A percentile compares a stretch with the other conserved stretches of the same genome.
Evolutionary conservation across 1,284 basidiomycete species (phyloP).

Genomic region (Cutaneotrichosporon cyanovorans): DNA sequence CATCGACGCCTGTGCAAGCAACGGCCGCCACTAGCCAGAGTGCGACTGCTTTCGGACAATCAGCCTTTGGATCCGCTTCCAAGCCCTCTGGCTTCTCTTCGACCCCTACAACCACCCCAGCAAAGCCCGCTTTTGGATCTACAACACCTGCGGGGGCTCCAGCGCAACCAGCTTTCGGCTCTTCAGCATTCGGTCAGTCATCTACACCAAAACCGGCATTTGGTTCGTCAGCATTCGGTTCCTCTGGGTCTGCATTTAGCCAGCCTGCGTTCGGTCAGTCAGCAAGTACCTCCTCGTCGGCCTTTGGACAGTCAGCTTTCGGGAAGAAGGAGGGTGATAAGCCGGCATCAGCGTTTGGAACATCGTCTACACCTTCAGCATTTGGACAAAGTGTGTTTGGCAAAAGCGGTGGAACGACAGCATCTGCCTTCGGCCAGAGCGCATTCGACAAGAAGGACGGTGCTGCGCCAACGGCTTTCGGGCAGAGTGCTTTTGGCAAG

Average conservation of each 20-base stretch:
- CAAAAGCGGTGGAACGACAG: neutral
- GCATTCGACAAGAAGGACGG: conserved; percentile 12
- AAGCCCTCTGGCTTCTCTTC: neutral
- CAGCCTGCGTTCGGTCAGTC: conserved; percentile 14
- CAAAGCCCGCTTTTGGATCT: conserved; percentile 18
- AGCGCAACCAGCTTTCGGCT: conserved; percentile 13
- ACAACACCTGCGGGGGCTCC: conserved; percentile 1
- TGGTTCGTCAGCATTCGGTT: conserved; percentile 6
- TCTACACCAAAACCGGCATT: conserved; percentile 4
- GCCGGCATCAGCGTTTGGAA: conserved; percentile 3
- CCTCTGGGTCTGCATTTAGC: conserved; percentile 13
- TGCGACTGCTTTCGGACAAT: conserved; percentile 22
- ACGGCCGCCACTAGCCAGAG: conserved; percentile 16
- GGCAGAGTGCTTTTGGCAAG: conserved; percentile 5
- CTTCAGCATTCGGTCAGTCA: conserved; percentile 20
- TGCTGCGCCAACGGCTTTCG: conserved; percentile 8
- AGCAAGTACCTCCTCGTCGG: neutral
- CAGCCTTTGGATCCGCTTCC: neutral
- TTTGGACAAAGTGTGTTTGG: conserved; percentile 16
- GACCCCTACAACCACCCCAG: conserved; percentile 1
- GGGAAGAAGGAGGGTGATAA: neutral
- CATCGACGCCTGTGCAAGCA: conserved; percentile 7
- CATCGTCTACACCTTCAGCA: neutral
- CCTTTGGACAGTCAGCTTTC: conserved; percentile 17
- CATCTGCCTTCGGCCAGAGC: conserved; percentile 5